These are phyloP conservation scores for Bremia lactucae DNA, from an alignment of 352 stramenopile genomes.

Conservation along the genomic window DNA sequence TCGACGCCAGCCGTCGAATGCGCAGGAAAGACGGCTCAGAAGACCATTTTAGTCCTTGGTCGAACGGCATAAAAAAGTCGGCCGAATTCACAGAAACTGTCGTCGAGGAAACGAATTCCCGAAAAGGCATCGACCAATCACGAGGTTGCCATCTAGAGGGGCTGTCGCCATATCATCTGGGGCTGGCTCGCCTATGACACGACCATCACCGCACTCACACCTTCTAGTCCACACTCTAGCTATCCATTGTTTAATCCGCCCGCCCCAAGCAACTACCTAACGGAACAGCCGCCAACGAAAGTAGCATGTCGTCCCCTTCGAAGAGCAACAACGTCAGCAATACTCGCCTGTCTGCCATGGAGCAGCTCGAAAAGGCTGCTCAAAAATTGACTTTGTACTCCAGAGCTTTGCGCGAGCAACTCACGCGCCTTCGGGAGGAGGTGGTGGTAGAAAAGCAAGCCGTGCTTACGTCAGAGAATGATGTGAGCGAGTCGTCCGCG, in stretches of 20 bases:
- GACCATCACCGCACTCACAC: not conserved
- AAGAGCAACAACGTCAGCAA: constrained; percentile 16
- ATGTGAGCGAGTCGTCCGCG: constrained; percentile 38
- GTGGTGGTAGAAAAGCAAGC: constrained; percentile 24
- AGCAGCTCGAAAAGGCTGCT: constrained; percentile 37
- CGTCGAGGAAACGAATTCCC: constrained; percentile 12
- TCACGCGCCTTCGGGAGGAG: constrained; percentile 25
- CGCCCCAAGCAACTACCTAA: not conserved
- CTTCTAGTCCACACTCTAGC: not conserved
- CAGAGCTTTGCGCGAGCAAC: constrained; percentile 28
- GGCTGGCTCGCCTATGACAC: constrained; percentile 5
- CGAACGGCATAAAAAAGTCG: no score
- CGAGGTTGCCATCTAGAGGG: constrained; percentile 10
- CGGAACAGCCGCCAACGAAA: not conserved
- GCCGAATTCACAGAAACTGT: constrained; percentile 10
- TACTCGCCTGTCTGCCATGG: constrained; percentile 7
- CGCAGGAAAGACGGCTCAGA: not conserved
- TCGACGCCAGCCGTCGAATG: no score
- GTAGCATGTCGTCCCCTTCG: constrained; percentile 19
- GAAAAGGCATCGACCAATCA: constrained; percentile 13
- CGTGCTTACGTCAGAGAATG: constrained; percentile 34
- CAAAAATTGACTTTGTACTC: constrained; percentile 40
- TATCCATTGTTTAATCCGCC: constrained; percentile 16
- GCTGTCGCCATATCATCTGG: constrained; percentile 22
- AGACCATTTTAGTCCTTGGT: not conserved